Evolutionary conservation across 1,284 basidiomycete genomes (phyloP).

Genomic region (Rhizopogon parksii): DNA sequence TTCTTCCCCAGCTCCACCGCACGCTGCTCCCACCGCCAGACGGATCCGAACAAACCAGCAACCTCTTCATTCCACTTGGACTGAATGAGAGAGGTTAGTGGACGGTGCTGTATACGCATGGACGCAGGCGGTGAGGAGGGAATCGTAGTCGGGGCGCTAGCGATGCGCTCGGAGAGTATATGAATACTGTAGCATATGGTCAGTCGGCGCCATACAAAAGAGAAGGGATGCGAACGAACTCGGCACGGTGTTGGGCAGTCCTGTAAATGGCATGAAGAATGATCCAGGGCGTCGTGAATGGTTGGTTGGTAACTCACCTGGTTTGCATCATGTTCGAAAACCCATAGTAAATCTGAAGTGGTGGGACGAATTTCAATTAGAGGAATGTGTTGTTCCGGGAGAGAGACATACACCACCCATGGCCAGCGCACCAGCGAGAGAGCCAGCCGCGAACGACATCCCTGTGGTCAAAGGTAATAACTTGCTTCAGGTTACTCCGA

Average conservation of each 20-base stretch:
- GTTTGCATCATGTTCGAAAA: constrained; percentile 53
- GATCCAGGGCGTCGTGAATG: neutral
- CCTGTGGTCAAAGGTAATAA: neutral
- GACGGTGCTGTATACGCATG: constrained; percentile 37
- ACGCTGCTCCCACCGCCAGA: constrained; percentile 36
- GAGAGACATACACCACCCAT: constrained; percentile 44
- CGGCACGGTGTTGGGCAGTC: constrained; percentile 42
- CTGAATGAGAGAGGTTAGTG: constrained; percentile 38
- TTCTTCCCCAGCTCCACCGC: constrained; percentile 37
- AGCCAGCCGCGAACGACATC: constrained; percentile 48
- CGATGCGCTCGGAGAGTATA: constrained; percentile 40
- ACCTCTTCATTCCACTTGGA: constrained; percentile 49
- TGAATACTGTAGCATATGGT: constrained; percentile 35
- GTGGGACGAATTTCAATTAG: neutral
- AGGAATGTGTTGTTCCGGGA: neutral
- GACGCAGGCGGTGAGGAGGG: constrained; percentile 45
- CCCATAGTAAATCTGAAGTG: constrained; percentile 49
- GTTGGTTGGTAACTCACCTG: constrained; percentile 29
- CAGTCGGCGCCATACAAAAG: neutral
- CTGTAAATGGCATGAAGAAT: constrained; percentile 23
- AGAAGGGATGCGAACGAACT: constrained; percentile 32
- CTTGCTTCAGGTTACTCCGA: too few species aligned
- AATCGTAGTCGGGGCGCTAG: constrained; percentile 35
- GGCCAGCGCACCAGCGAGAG: constrained; percentile 50
- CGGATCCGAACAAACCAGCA: constrained; percentile 34